Percentiles rank a stretch among this genome's conserved stretches.
phyloP scores from a whole-genome alignment of 2,329 filamentous ascomycete species.

The Phoma sp. region DNA sequence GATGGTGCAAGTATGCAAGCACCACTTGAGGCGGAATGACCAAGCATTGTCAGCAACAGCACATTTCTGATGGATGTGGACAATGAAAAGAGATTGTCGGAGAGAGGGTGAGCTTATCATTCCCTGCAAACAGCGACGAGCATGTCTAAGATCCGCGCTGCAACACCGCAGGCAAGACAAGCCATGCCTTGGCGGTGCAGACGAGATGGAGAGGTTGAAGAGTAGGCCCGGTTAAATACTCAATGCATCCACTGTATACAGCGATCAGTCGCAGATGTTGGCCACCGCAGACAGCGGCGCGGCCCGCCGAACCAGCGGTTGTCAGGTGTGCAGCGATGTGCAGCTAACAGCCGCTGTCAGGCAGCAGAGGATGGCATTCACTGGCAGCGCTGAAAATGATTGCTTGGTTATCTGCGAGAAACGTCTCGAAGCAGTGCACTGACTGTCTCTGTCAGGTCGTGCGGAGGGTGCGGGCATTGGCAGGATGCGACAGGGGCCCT shows the following conservation, averaged over 20 bases:
- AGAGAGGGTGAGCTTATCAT: background rate
- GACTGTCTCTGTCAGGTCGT: slow-evolving; percentile 1
- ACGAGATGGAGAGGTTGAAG: slow-evolving; percentile 2
- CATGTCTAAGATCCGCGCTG: background rate
- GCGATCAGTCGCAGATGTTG: slow-evolving; percentile 1
- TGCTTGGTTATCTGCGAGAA: background rate
- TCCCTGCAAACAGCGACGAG: background rate
- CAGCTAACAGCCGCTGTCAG: slow-evolving; percentile 16
- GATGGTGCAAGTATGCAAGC: background rate
- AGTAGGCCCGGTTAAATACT: slow-evolving; percentile 6
- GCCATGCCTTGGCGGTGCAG: slow-evolving; percentile 1
- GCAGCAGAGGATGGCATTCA: background rate
- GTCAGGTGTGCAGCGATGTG: background rate
- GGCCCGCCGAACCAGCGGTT: slow-evolving; percentile 16
- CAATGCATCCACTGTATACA: background rate
- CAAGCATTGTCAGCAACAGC: slow-evolving; percentile 1
- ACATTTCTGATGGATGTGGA: background rate
- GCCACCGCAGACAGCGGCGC: slow-evolving; percentile 21
- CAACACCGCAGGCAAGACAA: background rate
- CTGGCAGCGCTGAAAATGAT: background rate
- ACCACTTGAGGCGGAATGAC: background rate
- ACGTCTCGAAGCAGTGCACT: slow-evolving; percentile 7
- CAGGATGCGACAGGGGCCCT: slow-evolving; percentile 3
- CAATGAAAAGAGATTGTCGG: background rate
- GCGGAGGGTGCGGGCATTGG: background rate